phyloP scores from a whole-genome alignment of 1,284 basidiomycete species.

The Cutaneotrichosporon mucoides region DNA sequence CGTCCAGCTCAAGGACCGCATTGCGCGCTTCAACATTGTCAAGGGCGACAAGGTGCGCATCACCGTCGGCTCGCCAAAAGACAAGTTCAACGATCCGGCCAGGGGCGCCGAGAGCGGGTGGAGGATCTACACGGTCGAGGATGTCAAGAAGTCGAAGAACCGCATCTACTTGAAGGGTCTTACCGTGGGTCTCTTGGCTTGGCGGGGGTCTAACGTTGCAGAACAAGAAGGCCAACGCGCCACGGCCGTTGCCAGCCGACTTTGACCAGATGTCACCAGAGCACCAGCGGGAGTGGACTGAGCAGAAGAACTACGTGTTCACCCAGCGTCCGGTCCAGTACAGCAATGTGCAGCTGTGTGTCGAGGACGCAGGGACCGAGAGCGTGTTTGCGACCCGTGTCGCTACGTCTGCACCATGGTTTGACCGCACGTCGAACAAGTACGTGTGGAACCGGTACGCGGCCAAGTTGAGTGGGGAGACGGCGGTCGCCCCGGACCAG shows the following conservation, averaged over 20 bases:
- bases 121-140: slow-evolving; percentile 40
- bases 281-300: slow-evolving; percentile 21
- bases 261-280: slow-evolving; percentile 24
- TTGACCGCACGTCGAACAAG: slow-evolving; percentile 24
- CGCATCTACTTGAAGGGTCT: slow-evolving; percentile 39
- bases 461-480: slow-evolving; percentile 24
- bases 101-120: slow-evolving; percentile 32
- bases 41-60: slow-evolving; percentile 45
- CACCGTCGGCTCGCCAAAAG: slow-evolving; percentile 35
- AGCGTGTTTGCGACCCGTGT: slow-evolving; percentile 42
- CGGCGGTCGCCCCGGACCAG: slow-evolving; percentile 10
- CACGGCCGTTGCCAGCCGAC: slow-evolving; percentile 31
- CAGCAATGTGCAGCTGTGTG: slow-evolving; percentile 45
- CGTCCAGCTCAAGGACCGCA: slow-evolving; percentile 34
- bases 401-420: slow-evolving; percentile 30
- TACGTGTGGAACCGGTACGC: slow-evolving; percentile 37
- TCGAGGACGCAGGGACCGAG: slow-evolving; percentile 23
- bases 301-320: slow-evolving; percentile 30
- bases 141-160: slow-evolving; percentile 40
- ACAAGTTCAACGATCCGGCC: slow-evolving; percentile 37
- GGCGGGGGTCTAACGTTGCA: slow-evolving; percentile 5
- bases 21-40: slow-evolving; percentile 44
- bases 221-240: slow-evolving; percentile 34
- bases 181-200: slow-evolving; percentile 27
- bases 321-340: slow-evolving; percentile 42